Percentiles rank a stretch among this genome's conserved stretches.
Conservation (phyloP, 495 filamentous ascomycete species). For the Lichina pygmaea region DNA sequence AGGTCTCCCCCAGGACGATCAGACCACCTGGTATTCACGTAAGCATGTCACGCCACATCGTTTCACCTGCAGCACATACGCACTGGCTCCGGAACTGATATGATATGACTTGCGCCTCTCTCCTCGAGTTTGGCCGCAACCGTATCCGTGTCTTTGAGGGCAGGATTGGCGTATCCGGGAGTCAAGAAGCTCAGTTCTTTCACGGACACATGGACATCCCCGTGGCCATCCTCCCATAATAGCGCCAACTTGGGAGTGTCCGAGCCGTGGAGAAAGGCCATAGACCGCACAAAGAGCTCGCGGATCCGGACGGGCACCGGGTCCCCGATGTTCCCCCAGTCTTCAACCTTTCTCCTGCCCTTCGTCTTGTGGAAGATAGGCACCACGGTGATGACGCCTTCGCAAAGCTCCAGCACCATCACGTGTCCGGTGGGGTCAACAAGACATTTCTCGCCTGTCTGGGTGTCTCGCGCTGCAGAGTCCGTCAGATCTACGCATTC, state of each 20-base stretch:
- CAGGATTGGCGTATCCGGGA: constrained; percentile 15
- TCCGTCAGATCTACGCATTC: constrained; percentile 47
- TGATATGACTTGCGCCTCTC: constrained; percentile 49
- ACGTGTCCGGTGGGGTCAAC: constrained; percentile 62
- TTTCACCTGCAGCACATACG: constrained; percentile 14
- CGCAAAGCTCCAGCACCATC: constrained; percentile 68
- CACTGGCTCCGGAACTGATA: constrained; percentile 45
- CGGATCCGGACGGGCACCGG: constrained; percentile 49
- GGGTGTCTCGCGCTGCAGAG: constrained; percentile 51
- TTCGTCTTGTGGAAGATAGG: constrained; percentile 36
- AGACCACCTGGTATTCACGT: constrained; percentile 8
- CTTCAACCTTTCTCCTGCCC: constrained; percentile 21
- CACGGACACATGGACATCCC: constrained; percentile 33
- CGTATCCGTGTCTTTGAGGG: not conserved
- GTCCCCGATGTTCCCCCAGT: constrained; percentile 30
- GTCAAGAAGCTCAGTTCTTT: constrained; percentile 23
- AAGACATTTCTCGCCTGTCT: constrained; percentile 46
- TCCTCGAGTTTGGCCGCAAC: constrained; percentile 13
- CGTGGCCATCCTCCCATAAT: constrained; percentile 47
- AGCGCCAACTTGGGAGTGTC: constrained; percentile 57
- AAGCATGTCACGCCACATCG: constrained; percentile 5
- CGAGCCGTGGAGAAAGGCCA: constrained; percentile 39
- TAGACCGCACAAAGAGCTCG: constrained; percentile 66
- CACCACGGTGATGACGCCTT: constrained; percentile 58
- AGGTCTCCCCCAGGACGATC: not conserved